Percentiles rank a stretch among this genome's conserved stretches.
phyloP scores from a whole-genome alignment of 2,329 filamentous ascomycete genomes.

The Rutstroemia sydowiana region DNA sequence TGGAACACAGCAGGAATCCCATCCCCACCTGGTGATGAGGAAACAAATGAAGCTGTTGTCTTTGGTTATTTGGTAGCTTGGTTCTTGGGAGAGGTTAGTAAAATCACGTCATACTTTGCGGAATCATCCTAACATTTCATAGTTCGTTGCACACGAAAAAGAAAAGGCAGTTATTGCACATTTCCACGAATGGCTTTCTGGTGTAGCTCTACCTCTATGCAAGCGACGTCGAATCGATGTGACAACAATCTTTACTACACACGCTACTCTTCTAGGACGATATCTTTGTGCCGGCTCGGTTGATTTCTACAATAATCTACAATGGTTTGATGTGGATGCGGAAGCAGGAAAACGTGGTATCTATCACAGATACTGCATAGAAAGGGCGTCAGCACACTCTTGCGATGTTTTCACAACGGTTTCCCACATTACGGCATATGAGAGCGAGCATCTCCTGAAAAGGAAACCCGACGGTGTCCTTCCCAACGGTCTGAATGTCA shows the following conservation, averaged over 20 bases:
- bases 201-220: slow-evolving; percentile 83
- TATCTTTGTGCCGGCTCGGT: slow-evolving; percentile 97
- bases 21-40: slow-evolving; percentile 82
- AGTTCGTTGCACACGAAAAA: slow-evolving; percentile 94
- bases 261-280: slow-evolving; percentile 88
- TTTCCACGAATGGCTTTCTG: slow-evolving; percentile 97
- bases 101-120: neutral
- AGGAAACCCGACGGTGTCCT: slow-evolving; percentile 94
- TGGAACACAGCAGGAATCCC: slow-evolving; percentile 92
- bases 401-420: slow-evolving; percentile 98
- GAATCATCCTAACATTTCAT: slow-evolving; percentile 11
- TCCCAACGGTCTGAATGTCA: slow-evolving; percentile 95
- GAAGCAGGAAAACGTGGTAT: slow-evolving; percentile 97
- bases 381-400: slow-evolving; percentile 83
- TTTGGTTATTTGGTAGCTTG: slow-evolving; percentile 97
- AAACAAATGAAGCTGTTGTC: slow-evolving; percentile 95
- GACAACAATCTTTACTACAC: slow-evolving; percentile 97
- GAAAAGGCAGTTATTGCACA: slow-evolving; percentile 90
- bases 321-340: slow-evolving; percentile 91
- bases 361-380: slow-evolving; percentile 97
- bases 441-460: slow-evolving; percentile 95
- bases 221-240: slow-evolving; percentile 94
- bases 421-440: slow-evolving; percentile 96
- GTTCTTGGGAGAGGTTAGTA: slow-evolving; percentile 88
- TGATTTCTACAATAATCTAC: slow-evolving; percentile 98